phyloP scores from a whole-genome alignment of 192 early-diverging fungal species.

The Spizellomyces punctatus region DNA sequence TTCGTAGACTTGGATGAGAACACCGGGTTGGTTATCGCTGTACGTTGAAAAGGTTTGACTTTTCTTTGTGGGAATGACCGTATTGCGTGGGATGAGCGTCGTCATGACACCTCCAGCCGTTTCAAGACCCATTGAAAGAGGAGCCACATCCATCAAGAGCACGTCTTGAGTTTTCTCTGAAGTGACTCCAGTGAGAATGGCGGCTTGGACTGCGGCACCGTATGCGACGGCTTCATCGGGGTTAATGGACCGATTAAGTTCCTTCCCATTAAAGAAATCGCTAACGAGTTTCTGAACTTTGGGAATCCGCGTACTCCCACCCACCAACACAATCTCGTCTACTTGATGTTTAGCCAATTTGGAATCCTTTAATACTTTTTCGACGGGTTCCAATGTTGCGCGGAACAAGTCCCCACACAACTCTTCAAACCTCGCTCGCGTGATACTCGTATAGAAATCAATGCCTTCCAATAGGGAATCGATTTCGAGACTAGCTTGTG shows the following conservation, averaged over 20 bases:
- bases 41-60: constrained; percentile 94
- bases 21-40: constrained; percentile 94
- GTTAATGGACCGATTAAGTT: constrained; percentile 91
- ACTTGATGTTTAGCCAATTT: constrained; percentile 83
- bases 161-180: constrained; percentile 86
- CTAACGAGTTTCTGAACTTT: constrained; percentile 83
- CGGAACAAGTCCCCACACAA: constrained; percentile 89
- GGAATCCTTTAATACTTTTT: constrained; percentile 88
- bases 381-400: constrained; percentile 85
- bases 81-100: constrained; percentile 90
- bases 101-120: constrained; percentile 97
- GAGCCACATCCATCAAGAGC: constrained; percentile 87
- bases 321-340: constrained; percentile 90
- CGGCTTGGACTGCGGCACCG: constrained; percentile 90
- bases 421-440: constrained; percentile 92
- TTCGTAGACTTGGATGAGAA: constrained; percentile 93
- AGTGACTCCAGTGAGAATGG: constrained; percentile 74
- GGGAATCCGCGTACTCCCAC: constrained; percentile 93
- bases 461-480: constrained; percentile 88
- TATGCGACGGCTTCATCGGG: constrained; percentile 95
- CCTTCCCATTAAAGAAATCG: constrained; percentile 94
- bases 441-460: constrained; percentile 91
- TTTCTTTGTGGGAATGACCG: constrained; percentile 91
- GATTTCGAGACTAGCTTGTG: constrained; percentile 85
- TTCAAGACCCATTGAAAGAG: constrained; percentile 93